These are phyloP conservation scores for Neurospora terricola DNA, from an alignment of 495 filamentous ascomycete genomes.

Conservation along the genomic window DNA sequence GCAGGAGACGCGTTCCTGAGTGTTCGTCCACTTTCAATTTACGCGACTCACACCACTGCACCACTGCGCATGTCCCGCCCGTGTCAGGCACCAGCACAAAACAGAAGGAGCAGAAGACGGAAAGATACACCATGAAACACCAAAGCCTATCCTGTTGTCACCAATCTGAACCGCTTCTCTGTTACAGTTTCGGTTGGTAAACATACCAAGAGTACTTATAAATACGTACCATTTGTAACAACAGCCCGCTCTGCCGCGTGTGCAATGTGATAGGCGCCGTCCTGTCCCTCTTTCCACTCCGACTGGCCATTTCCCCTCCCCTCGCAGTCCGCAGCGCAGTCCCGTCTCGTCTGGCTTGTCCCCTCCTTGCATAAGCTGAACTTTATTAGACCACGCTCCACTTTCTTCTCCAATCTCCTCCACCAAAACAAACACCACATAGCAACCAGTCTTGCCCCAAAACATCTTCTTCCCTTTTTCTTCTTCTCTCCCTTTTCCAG, in stretches of 20 bases:
- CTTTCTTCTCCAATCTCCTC: background rate
- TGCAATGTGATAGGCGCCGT: background rate
- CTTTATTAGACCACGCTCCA: background rate
- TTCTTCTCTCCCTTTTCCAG: background rate
- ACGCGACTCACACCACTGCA: constrained; percentile 12
- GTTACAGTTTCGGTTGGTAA: background rate
- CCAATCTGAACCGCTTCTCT: background rate
- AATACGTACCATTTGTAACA: background rate
- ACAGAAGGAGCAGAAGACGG: background rate
- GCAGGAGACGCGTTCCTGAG: constrained; percentile 6
- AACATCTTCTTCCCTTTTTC: background rate
- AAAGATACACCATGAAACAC: background rate
- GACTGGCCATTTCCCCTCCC: background rate
- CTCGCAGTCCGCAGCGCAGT: background rate
- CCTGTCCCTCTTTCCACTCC: background rate
- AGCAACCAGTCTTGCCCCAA: background rate
- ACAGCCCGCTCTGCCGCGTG: background rate
- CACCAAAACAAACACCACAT: background rate
- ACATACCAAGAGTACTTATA: background rate
- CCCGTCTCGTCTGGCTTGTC: background rate
- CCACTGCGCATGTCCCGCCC: background rate
- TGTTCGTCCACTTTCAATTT: constrained; percentile 11
- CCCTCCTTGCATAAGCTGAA: background rate
- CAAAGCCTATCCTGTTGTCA: background rate
- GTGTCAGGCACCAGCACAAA: background rate